Percentiles rank a stretch among this genome's conserved stretches.
Evolutionary conservation across 176 grass and related monocot genomes (phyloP).

Genomic region (Aegilops longissima): DNA sequence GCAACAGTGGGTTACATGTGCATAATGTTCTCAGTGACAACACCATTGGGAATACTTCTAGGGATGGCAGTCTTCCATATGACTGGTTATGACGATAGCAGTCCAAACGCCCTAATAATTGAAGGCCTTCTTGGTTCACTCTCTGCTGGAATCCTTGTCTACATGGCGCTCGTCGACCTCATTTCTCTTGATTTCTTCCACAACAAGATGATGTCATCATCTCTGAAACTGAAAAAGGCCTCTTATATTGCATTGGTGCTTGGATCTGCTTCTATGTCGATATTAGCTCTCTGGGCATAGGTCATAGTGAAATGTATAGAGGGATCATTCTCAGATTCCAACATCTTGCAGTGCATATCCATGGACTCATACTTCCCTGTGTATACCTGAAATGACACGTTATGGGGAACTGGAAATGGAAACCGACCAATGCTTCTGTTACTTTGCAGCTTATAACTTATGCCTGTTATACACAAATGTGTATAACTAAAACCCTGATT

Average conservation of each 20-base stretch:
- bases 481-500: not conserved
- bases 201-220: constrained; percentile 78
- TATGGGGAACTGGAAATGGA: constrained; percentile 10
- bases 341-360: constrained; percentile 1
- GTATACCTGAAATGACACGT: constrained; percentile 38
- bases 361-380: not conserved
- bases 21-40: constrained; percentile 94
- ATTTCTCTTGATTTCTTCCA: constrained; percentile 98
- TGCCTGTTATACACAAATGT: not conserved
- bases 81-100: constrained; percentile 94
- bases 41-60: constrained; percentile 83
- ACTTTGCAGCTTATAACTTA: not conserved
- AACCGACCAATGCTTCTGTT: not conserved
- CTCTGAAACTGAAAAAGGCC: constrained; percentile 63
- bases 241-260: constrained; percentile 76
- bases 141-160: constrained; percentile 83
- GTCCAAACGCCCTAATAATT: constrained; percentile 80
- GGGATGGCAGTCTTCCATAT: constrained; percentile 90
- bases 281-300: constrained; percentile 96
- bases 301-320: constrained; percentile 20
- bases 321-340: constrained; percentile 17
- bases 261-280: constrained; percentile 94
- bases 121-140: constrained; percentile 92
- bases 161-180: constrained; percentile 93
- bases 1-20: constrained; percentile 89